Conservation (phyloP, 2,329 filamentous ascomycete species). For the Talaromyces sp. region DNA sequence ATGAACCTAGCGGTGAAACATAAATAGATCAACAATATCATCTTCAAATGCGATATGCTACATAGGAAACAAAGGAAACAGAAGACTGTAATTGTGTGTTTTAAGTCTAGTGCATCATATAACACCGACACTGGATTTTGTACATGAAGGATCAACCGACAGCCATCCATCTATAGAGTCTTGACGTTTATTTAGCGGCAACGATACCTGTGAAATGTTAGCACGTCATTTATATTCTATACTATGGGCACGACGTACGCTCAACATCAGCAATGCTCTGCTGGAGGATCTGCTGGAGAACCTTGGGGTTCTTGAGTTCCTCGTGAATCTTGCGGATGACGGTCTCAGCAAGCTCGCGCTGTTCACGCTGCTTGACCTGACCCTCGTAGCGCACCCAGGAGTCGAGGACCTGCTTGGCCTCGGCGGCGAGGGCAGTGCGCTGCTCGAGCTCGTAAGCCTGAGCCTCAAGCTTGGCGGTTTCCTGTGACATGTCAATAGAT, state of each 20-base stretch:
- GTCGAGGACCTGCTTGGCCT: constrained; percentile 94
- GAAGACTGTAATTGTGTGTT: constrained; percentile 29
- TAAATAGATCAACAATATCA: background rate
- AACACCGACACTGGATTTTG: constrained; percentile 38
- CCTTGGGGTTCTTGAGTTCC: constrained; percentile 97
- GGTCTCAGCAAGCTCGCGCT: constrained; percentile 87
- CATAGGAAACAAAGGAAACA: constrained; percentile 18
- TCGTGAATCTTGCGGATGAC: constrained; percentile 98
- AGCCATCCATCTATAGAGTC: constrained; percentile 36
- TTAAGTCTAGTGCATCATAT: constrained; percentile 20
- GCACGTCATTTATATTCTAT: background rate
- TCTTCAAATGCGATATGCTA: constrained; percentile 17
- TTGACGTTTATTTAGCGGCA: constrained; percentile 35
- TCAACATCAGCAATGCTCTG: constrained; percentile 96
- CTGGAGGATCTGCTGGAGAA: constrained; percentile 94
- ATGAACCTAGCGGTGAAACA: too few relatives aligned
- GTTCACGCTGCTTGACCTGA: constrained; percentile 98
- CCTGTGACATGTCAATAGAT: constrained; percentile 51
- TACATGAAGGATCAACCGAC: constrained; percentile 31
- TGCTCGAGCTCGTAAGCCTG: constrained; percentile 97
- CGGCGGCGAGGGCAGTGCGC: constrained; percentile 81
- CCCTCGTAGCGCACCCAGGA: constrained; percentile 98
- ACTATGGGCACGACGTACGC: constrained; percentile 59
- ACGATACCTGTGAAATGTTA: constrained; percentile 32
- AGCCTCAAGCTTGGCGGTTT: constrained; percentile 94